These are phyloP conservation scores for Tagetes patula DNA, from an alignment of 129 eudicot species.

Conservation along the genomic window DNA sequence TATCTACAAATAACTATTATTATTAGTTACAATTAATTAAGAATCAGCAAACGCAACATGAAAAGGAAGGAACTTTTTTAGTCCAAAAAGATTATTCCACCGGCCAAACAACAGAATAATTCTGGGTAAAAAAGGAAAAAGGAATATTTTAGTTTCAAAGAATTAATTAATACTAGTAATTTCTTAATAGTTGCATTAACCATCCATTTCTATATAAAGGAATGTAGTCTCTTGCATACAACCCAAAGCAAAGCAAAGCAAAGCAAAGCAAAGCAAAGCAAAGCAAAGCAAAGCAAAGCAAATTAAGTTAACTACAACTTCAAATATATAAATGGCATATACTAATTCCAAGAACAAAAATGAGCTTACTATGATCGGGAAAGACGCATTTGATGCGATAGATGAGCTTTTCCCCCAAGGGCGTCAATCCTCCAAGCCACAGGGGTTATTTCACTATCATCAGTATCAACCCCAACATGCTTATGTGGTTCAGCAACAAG, in stretches of 20 bases:
- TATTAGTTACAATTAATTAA: background rate
- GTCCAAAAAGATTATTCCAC: constrained; percentile 12
- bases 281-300: constrained; percentile 25
- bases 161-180: background rate
- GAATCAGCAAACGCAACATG: background rate
- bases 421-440: background rate
- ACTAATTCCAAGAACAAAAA: constrained; percentile 1
- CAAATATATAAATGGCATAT: constrained; percentile 26
- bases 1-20: background rate
- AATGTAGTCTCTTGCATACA: background rate
- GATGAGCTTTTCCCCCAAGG: constrained; percentile 28
- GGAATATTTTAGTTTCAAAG: background rate
- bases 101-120: constrained; percentile 1
- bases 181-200: constrained; percentile 12
- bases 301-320: constrained; percentile 14
- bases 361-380: constrained; percentile 32
- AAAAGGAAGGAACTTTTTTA: background rate
- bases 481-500: constrained; percentile 27
- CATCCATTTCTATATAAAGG: constrained; percentile 27
- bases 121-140: background rate
- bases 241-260: constrained; percentile 28
- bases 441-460: background rate
- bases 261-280: constrained; percentile 30
- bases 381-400: constrained; percentile 30
- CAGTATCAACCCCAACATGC: constrained; percentile 34